Percentiles rank a stretch among this genome's conserved stretches.
Conservation (phyloP, 164 flowering plant species). For the Saururus chinensis region DNA sequence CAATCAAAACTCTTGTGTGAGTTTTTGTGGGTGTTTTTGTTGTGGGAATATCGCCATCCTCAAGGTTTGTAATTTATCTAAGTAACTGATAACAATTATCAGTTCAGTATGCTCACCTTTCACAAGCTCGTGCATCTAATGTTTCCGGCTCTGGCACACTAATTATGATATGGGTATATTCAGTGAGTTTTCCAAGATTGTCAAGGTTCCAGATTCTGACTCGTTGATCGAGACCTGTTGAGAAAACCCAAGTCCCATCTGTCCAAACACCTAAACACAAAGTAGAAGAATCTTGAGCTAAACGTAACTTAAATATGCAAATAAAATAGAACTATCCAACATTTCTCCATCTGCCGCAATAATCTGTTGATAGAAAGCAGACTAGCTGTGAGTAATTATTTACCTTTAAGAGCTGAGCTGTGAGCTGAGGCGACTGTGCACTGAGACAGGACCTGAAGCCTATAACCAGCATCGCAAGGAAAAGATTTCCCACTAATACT, state of each 20-base stretch:
- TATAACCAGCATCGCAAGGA: slow-evolving; percentile 14
- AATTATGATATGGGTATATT: slow-evolving; percentile 43
- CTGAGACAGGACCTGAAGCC: slow-evolving; percentile 30
- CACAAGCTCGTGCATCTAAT: slow-evolving; percentile 51
- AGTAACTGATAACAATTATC: too few species aligned
- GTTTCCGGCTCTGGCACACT: slow-evolving; percentile 98
- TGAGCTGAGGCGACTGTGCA: slow-evolving; percentile 63
- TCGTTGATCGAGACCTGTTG: slow-evolving; percentile 97
- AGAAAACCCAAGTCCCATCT: slow-evolving; percentile 83
- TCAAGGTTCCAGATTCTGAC: slow-evolving; percentile 66
- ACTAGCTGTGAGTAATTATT: not conserved
- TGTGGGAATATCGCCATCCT: too few species aligned
- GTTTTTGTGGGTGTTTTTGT: too few species aligned
- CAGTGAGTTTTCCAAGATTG: slow-evolving; percentile 38
- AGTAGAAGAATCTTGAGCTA: slow-evolving; percentile 4
- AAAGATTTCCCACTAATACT: slow-evolving; percentile 3
- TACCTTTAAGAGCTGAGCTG: slow-evolving; percentile 92
- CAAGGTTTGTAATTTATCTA: too few species aligned
- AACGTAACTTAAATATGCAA: not conserved
- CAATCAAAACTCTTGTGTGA: too few species aligned
- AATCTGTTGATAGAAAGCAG: not conserved
- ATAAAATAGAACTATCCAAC: not conserved
- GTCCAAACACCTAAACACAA: slow-evolving; percentile 76
- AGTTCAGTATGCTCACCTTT: slow-evolving; percentile 30
- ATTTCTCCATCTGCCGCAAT: not conserved